phyloP scores from a whole-genome alignment of 2,329 filamentous ascomycete species.

The Aspergillus persii region DNA sequence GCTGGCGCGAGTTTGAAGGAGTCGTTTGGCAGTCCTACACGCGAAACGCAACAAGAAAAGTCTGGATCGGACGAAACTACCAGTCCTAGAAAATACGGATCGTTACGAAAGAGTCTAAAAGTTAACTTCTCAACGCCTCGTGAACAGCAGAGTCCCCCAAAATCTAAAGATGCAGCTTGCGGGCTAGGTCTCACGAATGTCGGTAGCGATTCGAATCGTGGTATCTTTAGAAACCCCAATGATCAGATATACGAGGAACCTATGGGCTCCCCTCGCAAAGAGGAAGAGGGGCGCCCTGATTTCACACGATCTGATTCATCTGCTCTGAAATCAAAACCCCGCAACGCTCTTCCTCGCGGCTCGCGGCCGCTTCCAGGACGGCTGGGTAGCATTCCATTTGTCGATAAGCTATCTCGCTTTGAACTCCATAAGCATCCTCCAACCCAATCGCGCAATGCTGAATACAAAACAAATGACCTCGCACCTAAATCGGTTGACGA shows the following conservation, averaged over 20 bases:
- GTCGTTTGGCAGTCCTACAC: not conserved
- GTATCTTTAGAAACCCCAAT: conserved; percentile 58
- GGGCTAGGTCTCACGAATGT: conserved; percentile 29
- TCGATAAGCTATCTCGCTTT: conserved; percentile 51
- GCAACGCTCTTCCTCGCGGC: conserved; percentile 59
- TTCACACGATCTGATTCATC: conserved; percentile 37
- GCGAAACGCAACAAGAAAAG: conserved; percentile 1
- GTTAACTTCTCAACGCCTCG: conserved; percentile 40
- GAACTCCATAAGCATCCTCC: conserved; percentile 86
- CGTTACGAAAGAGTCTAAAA: conserved; percentile 35
- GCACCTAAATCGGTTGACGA: conserved; percentile 29
- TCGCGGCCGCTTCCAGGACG: conserved; percentile 44
- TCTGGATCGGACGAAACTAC: conserved; percentile 3
- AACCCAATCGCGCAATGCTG: conserved; percentile 75
- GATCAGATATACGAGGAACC: conserved; percentile 83
- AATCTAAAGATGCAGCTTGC: conserved; percentile 14
- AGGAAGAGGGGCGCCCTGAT: conserved; percentile 21
- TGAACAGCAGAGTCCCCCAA: conserved; percentile 26
- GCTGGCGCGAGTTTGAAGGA: not conserved
- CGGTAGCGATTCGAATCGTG: conserved; percentile 43
- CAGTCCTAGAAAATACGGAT: conserved; percentile 22
- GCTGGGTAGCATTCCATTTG: conserved; percentile 43
- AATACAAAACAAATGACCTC: conserved; percentile 68
- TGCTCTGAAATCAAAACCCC: conserved; percentile 58
- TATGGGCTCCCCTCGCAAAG: conserved; percentile 45